Evolutionary conservation across 1,284 basidiomycete genomes (phyloP), one percentile per base, ranked within the genome.

Genomic region (Omphalotus olearius): DNA sequence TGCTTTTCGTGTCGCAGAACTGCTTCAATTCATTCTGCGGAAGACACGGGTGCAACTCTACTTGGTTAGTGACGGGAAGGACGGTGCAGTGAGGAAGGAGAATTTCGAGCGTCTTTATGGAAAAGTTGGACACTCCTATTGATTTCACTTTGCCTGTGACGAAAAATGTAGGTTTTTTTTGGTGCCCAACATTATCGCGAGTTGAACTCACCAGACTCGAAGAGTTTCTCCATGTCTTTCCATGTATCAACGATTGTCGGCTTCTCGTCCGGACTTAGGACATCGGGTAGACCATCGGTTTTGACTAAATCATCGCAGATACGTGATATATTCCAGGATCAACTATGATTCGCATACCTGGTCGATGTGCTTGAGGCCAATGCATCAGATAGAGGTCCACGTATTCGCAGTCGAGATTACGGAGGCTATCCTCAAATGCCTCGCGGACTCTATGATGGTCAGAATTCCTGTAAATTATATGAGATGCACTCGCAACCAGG

Each of bases 381-480:
- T 88, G 85, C 64, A 88, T 75, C 17, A 90, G 72, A 65, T 84
- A 89, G 18, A 89, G 66, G 62, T 90, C 85, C 49, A 90, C 73
- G 65, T 89, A 88, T 20, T 75, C 80, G 37, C 79, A 57, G 30
- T 74, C 74, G 11, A 90, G 74, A 57, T 76, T 73, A 50, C 73
- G 65, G 20, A 90, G 69, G 9, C 79, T 82, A 45, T 71, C 64
- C 54, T 82, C 75, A 54, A 87, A 70, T 23, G 72, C 75, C 60
- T 80, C 69, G 50, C 70, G 65, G 20, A 80, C 78, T 56, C 68
- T 62, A 59, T 75, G 71, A 63, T 80, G 80, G 35, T 64, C 60
- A 2, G 49, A 33, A 37, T 64, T 63, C 6, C 66, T 69, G n/a
- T 35, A 45, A 49, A 11, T 16, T 16, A 5, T 1, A 17, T 16